Evolutionary conservation across 371 early-diverging fungal genomes (phyloP), one percentile per base, ranked within the genome.

Genomic region (Lichtheimia hyalospora): DNA sequence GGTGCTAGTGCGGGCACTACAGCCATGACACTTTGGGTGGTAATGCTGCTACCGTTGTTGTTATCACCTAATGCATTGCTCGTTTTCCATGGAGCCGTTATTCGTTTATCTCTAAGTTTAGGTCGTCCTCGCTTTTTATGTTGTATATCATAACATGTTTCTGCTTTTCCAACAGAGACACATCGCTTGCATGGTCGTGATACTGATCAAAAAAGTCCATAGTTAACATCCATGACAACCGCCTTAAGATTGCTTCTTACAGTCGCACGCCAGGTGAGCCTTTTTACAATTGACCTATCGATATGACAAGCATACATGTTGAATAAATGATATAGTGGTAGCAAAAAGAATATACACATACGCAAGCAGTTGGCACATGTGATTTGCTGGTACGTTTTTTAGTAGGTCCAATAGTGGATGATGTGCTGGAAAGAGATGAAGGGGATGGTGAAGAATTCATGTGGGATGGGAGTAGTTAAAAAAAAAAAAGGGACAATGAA

Each of bases 111-210:
- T 58, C 84, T 82, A 25, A 88, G 71, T 63, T 88, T 90, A 34
- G 91, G 92, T 20, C 92, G 81, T 15, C 92, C 92, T 60, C 92
- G 83, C 62, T 90, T 90, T 63, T 89, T 92, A 70, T 90, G 91
- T 66, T 89, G 83, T 53, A 89, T 89, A 68, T 92, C 92, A 34
- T 84, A 77, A 57, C 92, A 92, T n/a, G 87, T 83, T 50, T 88
- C 88, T 53, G 81, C 73, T 64, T 86, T 89, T 44, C 84, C 84
- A n/a, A 88, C 62, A 2, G 87, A 73, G n/a, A 89, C 70, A 67
- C 92, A 92, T 40, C 92, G 75, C 66, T 84, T 85, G 70, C 92
- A 92, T 5, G 92, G 92, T 39, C 92, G 69, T 28, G 85, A 83
- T 14, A 85, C 89, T 87, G 54, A 14, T 21, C 8, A 46, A n/a